Evolutionary conservation across 192 early-diverging fungal genomes (phyloP).

Genomic region (Diversispora eburnea): DNA sequence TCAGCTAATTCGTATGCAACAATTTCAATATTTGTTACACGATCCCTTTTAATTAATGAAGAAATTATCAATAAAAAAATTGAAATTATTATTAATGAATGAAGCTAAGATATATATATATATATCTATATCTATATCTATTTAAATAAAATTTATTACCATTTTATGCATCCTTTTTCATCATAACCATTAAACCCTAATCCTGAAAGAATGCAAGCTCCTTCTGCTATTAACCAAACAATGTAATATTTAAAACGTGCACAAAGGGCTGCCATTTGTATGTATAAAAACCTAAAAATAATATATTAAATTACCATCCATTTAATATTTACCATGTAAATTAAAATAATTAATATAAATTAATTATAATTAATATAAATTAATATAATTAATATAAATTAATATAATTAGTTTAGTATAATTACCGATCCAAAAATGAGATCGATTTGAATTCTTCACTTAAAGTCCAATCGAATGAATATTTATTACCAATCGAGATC

Average conservation of each 20-base stretch:
- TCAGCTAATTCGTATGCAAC: slow-evolving; percentile 68
- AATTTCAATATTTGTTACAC: slow-evolving; percentile 76
- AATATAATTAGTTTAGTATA: background rate
- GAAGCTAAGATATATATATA: too few relatives aligned
- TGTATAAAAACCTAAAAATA: slow-evolving; percentile 47
- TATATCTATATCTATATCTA: too few relatives aligned
- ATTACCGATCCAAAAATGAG: slow-evolving; percentile 12
- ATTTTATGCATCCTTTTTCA: slow-evolving; percentile 51
- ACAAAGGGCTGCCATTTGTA: slow-evolving; percentile 58
- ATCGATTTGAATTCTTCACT: slow-evolving; percentile 21
- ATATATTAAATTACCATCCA: background rate
- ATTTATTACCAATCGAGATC: background rate
- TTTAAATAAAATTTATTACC: slow-evolving; percentile 53
- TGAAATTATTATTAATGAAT: background rate
- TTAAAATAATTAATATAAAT: background rate
- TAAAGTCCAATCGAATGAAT: slow-evolving; percentile 15
- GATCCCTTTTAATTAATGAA: slow-evolving; percentile 21
- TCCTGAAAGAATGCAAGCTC: slow-evolving; percentile 75
- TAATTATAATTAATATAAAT: background rate
- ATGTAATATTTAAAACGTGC: slow-evolving; percentile 82
- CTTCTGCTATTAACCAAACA: slow-evolving; percentile 89
- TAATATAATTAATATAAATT: background rate
- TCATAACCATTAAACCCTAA: slow-evolving; percentile 77
- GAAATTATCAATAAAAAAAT: background rate
- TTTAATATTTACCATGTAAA: background rate